phyloP scores from a whole-genome alignment of 495 filamentous ascomycete species.

The Thozetella sp. region DNA sequence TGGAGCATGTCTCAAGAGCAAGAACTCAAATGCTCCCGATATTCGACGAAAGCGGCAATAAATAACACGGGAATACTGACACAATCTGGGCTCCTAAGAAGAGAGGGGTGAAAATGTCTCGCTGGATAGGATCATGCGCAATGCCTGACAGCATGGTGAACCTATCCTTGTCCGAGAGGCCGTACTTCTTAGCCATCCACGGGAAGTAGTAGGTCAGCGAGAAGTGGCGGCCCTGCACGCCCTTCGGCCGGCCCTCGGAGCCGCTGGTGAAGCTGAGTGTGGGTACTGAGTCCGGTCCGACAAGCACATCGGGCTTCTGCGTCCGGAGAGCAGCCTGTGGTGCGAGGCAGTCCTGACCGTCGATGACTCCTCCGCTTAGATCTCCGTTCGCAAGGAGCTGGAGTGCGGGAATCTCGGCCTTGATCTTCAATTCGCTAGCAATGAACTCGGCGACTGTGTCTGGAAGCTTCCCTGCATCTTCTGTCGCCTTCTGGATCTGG shows the following conservation, averaged over 20 bases:
- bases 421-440: too few relatives aligned
- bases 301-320: conserved; percentile 68
- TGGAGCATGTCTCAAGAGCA: too few relatives aligned
- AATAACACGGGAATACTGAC: too few relatives aligned
- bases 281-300: conserved; percentile 89
- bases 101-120: conserved; percentile 93
- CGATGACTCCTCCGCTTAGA: conserved; percentile 66
- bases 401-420: too few relatives aligned
- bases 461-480: too few relatives aligned
- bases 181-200: conserved; percentile 90
- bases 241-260: conserved; percentile 74
- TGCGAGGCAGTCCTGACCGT: conserved; percentile 74
- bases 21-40: too few relatives aligned
- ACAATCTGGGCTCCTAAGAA: conserved; percentile 84
- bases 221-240: conserved; percentile 88
- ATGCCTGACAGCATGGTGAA: conserved; percentile 88
- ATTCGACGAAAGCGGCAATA: too few relatives aligned
- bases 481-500: conserved; percentile 76
- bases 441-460: too few relatives aligned
- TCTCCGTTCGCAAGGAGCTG: conserved; percentile 51
- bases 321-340: too few relatives aligned
- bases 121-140: conserved; percentile 88
- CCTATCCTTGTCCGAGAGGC: conserved; percentile 69
- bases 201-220: conserved; percentile 83
- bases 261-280: conserved; percentile 87